phyloP scores from a whole-genome alignment of 495 filamentous ascomycete genomes.

The Hypoxylon perforatum region DNA sequence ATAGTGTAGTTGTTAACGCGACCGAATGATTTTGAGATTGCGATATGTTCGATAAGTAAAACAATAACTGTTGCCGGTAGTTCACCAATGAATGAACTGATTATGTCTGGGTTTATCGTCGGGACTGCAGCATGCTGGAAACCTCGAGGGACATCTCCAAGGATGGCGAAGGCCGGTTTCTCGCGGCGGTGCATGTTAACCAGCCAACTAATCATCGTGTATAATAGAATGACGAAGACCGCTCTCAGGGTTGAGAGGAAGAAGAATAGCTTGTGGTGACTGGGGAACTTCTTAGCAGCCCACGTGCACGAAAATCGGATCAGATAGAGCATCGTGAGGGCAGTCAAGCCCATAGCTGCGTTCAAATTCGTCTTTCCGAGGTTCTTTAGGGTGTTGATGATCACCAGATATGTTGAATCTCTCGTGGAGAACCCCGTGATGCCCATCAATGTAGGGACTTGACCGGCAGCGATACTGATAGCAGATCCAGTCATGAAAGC shows the following conservation, averaged over 20 bases:
- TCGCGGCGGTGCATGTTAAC: slow-evolving; percentile 70
- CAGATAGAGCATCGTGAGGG: slow-evolving; percentile 82
- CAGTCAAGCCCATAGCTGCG: slow-evolving; percentile 90
- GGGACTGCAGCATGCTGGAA: slow-evolving; percentile 88
- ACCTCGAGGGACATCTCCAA: slow-evolving; percentile 82
- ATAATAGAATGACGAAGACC: slow-evolving; percentile 91
- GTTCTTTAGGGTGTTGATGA: slow-evolving; percentile 88
- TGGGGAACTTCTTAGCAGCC: slow-evolving; percentile 74
- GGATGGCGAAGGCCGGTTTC: slow-evolving; percentile 71
- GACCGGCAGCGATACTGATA: slow-evolving; percentile 89
- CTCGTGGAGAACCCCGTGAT: slow-evolving; percentile 80
- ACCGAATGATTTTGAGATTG: slow-evolving; percentile 98
- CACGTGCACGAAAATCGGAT: slow-evolving; percentile 78
- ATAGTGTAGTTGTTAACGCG: slow-evolving; percentile 98
- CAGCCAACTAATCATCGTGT: slow-evolving; percentile 90
- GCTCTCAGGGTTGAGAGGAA: slow-evolving; percentile 90
- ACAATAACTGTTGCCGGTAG: slow-evolving; percentile 90
- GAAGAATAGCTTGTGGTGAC: slow-evolving; percentile 81
- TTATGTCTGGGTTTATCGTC: slow-evolving; percentile 69
- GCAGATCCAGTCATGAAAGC: slow-evolving; percentile 99
- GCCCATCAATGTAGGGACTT: slow-evolving; percentile 87
- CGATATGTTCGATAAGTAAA: slow-evolving; percentile 92
- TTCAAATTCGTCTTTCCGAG: slow-evolving; percentile 75
- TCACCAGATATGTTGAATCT: slow-evolving; percentile 81
- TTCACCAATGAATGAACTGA: slow-evolving; percentile 69